These are phyloP conservation scores for Tolypocladium tropicale DNA, from an alignment of 2,329 filamentous ascomycete species.

Conservation along the genomic window DNA sequence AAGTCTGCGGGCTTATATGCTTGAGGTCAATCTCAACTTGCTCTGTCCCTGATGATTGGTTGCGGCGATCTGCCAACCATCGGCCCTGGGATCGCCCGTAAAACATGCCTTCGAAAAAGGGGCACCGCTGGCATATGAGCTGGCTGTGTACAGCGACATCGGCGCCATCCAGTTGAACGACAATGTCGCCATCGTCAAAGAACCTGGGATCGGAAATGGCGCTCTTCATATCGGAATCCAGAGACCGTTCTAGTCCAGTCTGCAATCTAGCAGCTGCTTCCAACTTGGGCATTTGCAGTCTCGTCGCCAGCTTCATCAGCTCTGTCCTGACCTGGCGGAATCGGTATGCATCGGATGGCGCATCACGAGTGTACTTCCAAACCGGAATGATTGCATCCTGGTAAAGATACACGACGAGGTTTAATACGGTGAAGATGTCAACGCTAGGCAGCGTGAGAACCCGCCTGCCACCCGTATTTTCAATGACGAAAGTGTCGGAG, in stretches of 20 bases:
- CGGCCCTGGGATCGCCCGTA: constrained; percentile 74
- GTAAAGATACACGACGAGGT: constrained; percentile 72
- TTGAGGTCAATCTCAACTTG: constrained; percentile 67
- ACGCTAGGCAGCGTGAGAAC: constrained; percentile 56
- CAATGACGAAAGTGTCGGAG: constrained; percentile 19
- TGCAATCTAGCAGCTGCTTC: constrained; percentile 73
- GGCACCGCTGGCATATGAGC: constrained; percentile 72
- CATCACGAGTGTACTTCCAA: constrained; percentile 69
- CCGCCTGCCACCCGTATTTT: constrained; percentile 35
- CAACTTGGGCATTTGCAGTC: constrained; percentile 58
- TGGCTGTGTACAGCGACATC: constrained; percentile 66
- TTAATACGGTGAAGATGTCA: constrained; percentile 70
- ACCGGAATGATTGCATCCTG: constrained; percentile 71
- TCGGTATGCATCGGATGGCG: constrained; percentile 54
- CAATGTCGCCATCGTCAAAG: constrained; percentile 69
- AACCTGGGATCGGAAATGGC: constrained; percentile 61
- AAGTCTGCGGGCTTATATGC: constrained; percentile 65
- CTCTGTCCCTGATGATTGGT: constrained; percentile 21
- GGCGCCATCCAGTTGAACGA: constrained; percentile 69
- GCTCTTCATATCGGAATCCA: constrained; percentile 59
- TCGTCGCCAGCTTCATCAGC: constrained; percentile 74
- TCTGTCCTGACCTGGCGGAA: constrained; percentile 76
- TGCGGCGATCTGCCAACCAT: constrained; percentile 69
- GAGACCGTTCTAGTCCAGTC: constrained; percentile 48
- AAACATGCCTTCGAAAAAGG: constrained; percentile 87